Base-by-base conservation (phyloP, 495 filamentous ascomycete genomes). In the Recurvomyces mirabilis region DNA sequence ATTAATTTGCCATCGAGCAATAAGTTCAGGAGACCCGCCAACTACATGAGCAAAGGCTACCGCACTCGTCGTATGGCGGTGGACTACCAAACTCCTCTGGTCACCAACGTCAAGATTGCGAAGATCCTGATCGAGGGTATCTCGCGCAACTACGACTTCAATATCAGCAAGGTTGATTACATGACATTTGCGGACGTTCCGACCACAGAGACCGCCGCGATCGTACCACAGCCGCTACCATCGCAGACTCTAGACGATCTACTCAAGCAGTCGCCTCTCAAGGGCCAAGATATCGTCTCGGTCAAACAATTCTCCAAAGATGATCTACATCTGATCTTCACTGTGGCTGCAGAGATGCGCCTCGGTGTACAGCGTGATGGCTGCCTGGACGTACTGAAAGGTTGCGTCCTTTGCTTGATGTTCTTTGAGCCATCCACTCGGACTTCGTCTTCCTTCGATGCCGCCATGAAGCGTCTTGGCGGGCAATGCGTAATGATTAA, bases 1-100 rank as follows among this genome's bases (percentile, higher is more conserved):
- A 93, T 98, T 76, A 98, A 98, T 65, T 68, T 98, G 60, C 91
- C 91, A 4, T 94, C 88, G n/a, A 93, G 71, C 74, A 98, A 98
- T 65, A 80, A 85, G 51, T 96, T 88, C 71, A 74, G 91, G 46
- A 79, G 91, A 43, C 91, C 91, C 19, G 91, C 91, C 43, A 96
- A 84, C 68, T 96, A 98, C 68, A 89, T 98, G 81, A 94, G 87
- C 61, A 88, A 84, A 65, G 91, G 91, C 41, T 98, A 98, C 63
- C 78, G 79, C 51, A 95, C 91, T 24, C 75, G 91, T 59, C 80
- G 91, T 54, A 94, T 98, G 91, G 91, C 91, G 21, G 91, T 98
- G 17, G 91, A 98, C 64, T 98, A 95, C 65, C 89, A 95, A 63
- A 93, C 89, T 30, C 91, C 91, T 29, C 65, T 98, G 53, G 87